Base-by-base conservation (phyloP, 2,329 filamentous ascomycete species). In the Catunica adiposa region DNA sequence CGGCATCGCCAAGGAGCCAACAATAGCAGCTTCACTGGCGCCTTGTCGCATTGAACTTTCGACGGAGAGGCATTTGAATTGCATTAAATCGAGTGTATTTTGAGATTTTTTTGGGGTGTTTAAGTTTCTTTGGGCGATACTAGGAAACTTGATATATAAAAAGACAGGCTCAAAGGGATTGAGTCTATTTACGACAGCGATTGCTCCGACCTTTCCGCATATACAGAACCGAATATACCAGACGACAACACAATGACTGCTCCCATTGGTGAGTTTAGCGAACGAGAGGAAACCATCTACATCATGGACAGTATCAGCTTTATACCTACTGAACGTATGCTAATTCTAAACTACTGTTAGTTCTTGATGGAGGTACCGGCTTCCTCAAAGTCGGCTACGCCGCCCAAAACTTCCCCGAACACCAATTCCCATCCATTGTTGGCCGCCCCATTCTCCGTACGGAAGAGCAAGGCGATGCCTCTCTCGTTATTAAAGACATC, bases 301-400 rank as follows among this genome's bases (percentile, higher is more conserved):
- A n/a, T n/a, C n/a, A n/a, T n/a, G n/a, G n/a, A n/a, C n/a, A n/a
- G n/a, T n/a, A n/a, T n/a, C n/a, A n/a, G n/a, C n/a, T n/a, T n/a
- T n/a, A n/a, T n/a, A n/a, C n/a, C n/a, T n/a, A n/a, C n/a, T n/a
- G n/a, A n/a, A n/a, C n/a, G n/a, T n/a, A n/a, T n/a, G n/a, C n/a
- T n/a, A n/a, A n/a, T n/a, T n/a, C n/a, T n/a, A n/a, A n/a, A n/a
- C n/a, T n/a, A n/a, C 29, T 11, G 57, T 34, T 62, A 97, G 92
- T 98, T 69, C 90, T 98, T 79, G 92, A 98, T 78, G 92, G 92
- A 79, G 92, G 92, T 72, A 98, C 92, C 68, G 92, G 92, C 72
- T 98, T 98, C 79, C 84, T 98, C 71, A 98, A 98, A 75, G 92
- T 95, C 73, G 92, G 92, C 70, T 98, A 97, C 76, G 92, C 92